Base-by-base conservation (phyloP, 352 stramenopile species). In the Globisporangium splendens region DNA sequence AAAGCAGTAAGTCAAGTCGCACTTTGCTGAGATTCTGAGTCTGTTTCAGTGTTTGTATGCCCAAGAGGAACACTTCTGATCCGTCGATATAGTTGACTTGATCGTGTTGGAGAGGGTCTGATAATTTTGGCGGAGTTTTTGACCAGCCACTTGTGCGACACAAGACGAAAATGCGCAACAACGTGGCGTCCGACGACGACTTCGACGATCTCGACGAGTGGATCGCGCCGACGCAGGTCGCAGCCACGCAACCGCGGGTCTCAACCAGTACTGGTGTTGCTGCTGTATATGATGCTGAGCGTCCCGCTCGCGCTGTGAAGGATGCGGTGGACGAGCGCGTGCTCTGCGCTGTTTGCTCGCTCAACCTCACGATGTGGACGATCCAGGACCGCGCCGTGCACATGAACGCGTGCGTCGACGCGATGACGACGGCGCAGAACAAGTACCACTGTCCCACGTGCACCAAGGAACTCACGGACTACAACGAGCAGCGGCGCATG, bases 361-460 rank as follows among this genome's bases (percentile, higher is more conserved):
- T 80, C 44, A 79, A 90, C 61, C 65, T 93, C 64, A 73, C 77
- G 44, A 41, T 42, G 33, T 81, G 73, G 72, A 64, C 55, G 14
- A 65, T 91, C 51, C 13, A 72, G 11, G 65, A 86, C 38, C 73
- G 79, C 10, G 72, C 79, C 13, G 55, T 73, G 57, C 86, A 95
- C 60, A 61, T 95, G 28, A 95, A 95, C 53, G 70, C 65, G 50
- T 95, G 86, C 65, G 66, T 95, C 17, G 86, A 95, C 53, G 56
- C 59, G 2, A 59, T 56, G 3, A 46, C 59, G 3, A 62, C 49
- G 21, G 46, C 66, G 6, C 58, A 75, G 3, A 53, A 63, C 33
- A 54, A 63, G 24, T 84, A 69, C 55, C 66, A 79, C 20, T 91
- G 83, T 31, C 83, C 81, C 5, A 77, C 72, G 38, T 90, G 81